phyloP scores from a whole-genome alignment of 306 rosid genomes.

The Fragaria ananassa region DNA sequence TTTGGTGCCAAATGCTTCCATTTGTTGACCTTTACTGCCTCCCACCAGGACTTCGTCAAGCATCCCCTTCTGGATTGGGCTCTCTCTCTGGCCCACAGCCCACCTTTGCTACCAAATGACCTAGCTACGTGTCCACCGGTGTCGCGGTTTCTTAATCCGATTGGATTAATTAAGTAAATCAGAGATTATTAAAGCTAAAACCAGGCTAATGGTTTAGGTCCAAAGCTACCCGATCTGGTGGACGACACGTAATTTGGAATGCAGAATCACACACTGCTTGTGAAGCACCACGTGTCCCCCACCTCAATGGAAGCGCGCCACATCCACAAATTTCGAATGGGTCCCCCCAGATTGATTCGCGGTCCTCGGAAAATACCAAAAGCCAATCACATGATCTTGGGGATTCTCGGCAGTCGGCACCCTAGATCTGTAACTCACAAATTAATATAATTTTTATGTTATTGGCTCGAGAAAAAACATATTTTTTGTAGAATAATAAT shows the following conservation, averaged over 20 bases:
- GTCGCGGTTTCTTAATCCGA: not conserved
- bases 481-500: not conserved
- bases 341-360: conserved; percentile 11
- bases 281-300: conserved; percentile 13
- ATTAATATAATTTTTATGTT: not conserved
- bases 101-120: not conserved
- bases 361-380: not conserved
- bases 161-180: not conserved
- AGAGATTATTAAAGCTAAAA: not conserved
- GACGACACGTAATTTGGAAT: not conserved
- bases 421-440: not conserved
- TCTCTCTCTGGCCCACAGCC: not conserved
- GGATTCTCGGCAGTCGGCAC: not conserved
- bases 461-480: not conserved
- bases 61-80: not conserved
- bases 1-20: not conserved
- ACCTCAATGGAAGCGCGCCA: conserved; percentile 2
- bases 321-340: not conserved
- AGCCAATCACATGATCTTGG: not conserved
- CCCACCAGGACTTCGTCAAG: not conserved
- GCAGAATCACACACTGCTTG: not conserved
- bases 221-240: not conserved
- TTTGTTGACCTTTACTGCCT: not conserved
- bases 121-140: not conserved
- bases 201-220: not conserved